phyloP scores from a whole-genome alignment of 352 stramenopile species.

The Pythium angustatum region DNA sequence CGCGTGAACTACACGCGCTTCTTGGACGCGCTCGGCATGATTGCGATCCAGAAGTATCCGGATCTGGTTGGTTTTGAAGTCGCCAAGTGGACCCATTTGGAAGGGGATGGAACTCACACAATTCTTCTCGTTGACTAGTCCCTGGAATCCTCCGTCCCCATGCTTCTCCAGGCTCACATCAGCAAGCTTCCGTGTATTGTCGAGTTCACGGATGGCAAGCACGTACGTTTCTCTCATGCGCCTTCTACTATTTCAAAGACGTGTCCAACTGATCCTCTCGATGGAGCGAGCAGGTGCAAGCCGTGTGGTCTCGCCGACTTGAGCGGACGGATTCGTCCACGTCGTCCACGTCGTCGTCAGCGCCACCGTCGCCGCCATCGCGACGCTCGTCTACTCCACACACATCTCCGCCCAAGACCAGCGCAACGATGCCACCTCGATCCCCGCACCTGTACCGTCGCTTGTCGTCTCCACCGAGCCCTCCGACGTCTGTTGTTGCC shows the following conservation, averaged over 20 bases:
- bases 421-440: not conserved
- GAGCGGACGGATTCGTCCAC: conserved; percentile 42
- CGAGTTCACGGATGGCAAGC: conserved; percentile 61
- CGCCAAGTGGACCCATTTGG: not conserved
- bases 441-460: conserved; percentile 6
- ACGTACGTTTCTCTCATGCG: conserved; percentile 28
- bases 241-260: not conserved
- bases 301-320: conserved; percentile 61
- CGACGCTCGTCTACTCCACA: conserved; percentile 12
- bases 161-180: conserved; percentile 64
- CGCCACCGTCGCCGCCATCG: conserved; percentile 9
- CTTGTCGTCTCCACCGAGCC: conserved; percentile 4
- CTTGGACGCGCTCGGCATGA: conserved; percentile 82
- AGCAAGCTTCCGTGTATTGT: conserved; percentile 62
- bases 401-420: conserved; percentile 9
- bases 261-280: not conserved
- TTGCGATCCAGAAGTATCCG: conserved; percentile 80
- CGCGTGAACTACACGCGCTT: conserved; percentile 85
- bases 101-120: not conserved
- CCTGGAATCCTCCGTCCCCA: conserved; percentile 61
- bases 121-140: conserved; percentile 30
- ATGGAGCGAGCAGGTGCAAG: conserved; percentile 47
- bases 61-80: conserved; percentile 46
- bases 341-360: conserved; percentile 8
- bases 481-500: not conserved